Evolutionary conservation across 2,329 filamentous ascomycete species (phyloP).

Genomic region (Cytospora chrysosperma): DNA sequence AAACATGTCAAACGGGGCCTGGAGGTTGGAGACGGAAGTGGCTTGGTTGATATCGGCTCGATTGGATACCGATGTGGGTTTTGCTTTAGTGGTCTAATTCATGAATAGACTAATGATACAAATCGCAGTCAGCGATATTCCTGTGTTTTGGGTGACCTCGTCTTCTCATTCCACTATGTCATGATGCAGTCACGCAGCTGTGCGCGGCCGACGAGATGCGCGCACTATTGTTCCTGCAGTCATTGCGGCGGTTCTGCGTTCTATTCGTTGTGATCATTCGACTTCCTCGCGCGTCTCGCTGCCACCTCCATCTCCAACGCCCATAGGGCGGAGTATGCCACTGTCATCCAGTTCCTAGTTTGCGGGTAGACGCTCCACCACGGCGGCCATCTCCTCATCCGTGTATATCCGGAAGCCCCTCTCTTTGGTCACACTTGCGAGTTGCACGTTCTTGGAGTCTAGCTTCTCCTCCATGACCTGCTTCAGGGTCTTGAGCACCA

Average conservation of each 20-base stretch:
- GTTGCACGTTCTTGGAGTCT: constrained; percentile 96
- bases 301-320: not conserved
- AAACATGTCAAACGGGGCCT: not conserved
- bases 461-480: constrained; percentile 99
- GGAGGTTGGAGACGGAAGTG: constrained; percentile 16
- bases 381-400: constrained; percentile 93
- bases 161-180: constrained; percentile 21
- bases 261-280: not conserved
- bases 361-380: constrained; percentile 78
- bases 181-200: not conserved
- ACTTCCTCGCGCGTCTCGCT: not conserved
- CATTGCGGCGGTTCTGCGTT: not conserved
- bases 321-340: not conserved
- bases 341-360: constrained; percentile 44
- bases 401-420: constrained; percentile 98
- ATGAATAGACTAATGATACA: constrained; percentile 24
- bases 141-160: constrained; percentile 10
- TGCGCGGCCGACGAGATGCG: not conserved
- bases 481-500: constrained; percentile 96
- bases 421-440: constrained; percentile 96
- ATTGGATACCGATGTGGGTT: constrained; percentile 7
- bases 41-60: constrained; percentile 6
- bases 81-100: constrained; percentile 14
- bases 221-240: not conserved
- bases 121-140: not conserved